Base-by-base conservation (phyloP, 2,329 filamentous ascomycete species). In the Ascochyta viciae-villosae region DNA sequence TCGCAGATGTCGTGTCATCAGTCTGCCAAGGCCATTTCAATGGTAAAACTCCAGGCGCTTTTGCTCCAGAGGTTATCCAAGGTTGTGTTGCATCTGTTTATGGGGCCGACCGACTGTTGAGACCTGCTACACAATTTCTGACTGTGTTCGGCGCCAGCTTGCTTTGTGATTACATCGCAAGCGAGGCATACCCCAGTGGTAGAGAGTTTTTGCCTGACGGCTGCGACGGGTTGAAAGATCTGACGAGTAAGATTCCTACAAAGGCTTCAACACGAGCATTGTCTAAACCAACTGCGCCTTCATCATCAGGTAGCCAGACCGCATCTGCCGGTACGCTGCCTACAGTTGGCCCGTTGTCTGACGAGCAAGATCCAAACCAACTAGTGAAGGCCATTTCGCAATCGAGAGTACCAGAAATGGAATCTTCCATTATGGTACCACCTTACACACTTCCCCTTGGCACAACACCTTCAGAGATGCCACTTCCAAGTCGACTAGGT, bases 91-190 rank as follows among this genome's bases (percentile, higher is more conserved):
- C 46, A 27, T 46, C 46, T 19, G 16, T 42, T 4, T 55, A 50
- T 23, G 16, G 27, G 15, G 12, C 13, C 7, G 34, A 45, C 5
- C 35, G 19, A 12, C 6, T 40, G 16, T 29, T 23, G 22, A 41
- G 31, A 2, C 46, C 52, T 8, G 46, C 34, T 9, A 6, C 41
- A 3, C n/a, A 15, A 13, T 50, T 55, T 8, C 16, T 55, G 2
- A 41, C 29, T 19, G 10, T 55, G 13, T 50, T 50, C 7, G 52
- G 46, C 29, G 46, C 34, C 3, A 55, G 40, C 29, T 24, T 50
- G 5, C 13, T 50, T 3, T 55, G 52, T 24, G 19, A 55, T 15
- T 55, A 45, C 4, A 7, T 55, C 3, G 19, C 50, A 23, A 55
- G 46, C 35, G 35, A 50, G n/a, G 15, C 41, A 10, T 55, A 44